These are phyloP conservation scores for Rhizopogon rudus DNA, from an alignment of 768 basidiomycete species.

Conservation along the genomic window DNA sequence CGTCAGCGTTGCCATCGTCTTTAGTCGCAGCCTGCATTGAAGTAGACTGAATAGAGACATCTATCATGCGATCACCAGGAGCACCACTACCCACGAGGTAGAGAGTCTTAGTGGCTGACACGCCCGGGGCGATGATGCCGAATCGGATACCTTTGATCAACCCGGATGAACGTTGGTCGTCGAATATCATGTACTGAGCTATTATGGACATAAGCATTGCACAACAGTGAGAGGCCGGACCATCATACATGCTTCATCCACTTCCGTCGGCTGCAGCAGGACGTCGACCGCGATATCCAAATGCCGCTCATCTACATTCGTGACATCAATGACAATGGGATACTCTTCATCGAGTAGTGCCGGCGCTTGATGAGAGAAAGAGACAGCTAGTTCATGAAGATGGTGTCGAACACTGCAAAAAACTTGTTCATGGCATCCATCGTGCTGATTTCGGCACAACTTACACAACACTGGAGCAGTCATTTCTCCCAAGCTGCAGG, in stretches of 20 bases:
- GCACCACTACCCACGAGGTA: slow-evolving; percentile 57
- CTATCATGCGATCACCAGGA: slow-evolving; percentile 68
- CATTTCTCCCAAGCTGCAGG: slow-evolving; percentile 44
- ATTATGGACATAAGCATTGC: neutral
- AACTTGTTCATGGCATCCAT: neutral
- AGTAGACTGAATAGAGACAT: slow-evolving; percentile 73
- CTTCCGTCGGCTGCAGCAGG: slow-evolving; percentile 74
- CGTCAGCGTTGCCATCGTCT: neutral
- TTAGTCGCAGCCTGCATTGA: slow-evolving; percentile 12
- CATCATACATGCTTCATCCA: slow-evolving; percentile 62
- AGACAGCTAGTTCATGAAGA: slow-evolving; percentile 52
- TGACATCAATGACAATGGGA: slow-evolving; percentile 65
- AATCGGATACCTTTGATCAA: slow-evolving; percentile 71
- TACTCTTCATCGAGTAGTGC: slow-evolving; percentile 82
- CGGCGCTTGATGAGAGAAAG: slow-evolving; percentile 54
- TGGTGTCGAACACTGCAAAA: slow-evolving; percentile 53
- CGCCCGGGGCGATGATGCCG: slow-evolving; percentile 58
- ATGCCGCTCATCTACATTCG: slow-evolving; percentile 65
- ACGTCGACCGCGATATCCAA: slow-evolving; percentile 69
- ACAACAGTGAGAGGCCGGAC: neutral
- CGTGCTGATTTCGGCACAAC: slow-evolving; percentile 12
- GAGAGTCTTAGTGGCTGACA: slow-evolving; percentile 55
- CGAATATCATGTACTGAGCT: slow-evolving; percentile 62
- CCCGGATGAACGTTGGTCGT: slow-evolving; percentile 59
- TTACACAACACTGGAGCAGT: slow-evolving; percentile 44